phyloP scores from a whole-genome alignment of 371 early-diverging fungal genomes.

The Mucor indicus region DNA sequence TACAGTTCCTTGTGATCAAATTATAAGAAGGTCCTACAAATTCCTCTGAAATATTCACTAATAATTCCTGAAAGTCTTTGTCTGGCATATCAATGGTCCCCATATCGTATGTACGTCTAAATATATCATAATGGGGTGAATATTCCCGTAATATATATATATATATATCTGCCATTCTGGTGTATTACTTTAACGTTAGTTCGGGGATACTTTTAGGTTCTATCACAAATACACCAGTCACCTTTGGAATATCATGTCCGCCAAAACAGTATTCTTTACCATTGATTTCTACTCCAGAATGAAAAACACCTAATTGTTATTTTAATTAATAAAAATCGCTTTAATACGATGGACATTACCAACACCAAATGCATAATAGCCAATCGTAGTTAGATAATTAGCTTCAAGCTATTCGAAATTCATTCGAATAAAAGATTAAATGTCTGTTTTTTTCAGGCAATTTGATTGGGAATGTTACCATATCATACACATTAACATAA shows the following conservation, averaged over 20 bases:
- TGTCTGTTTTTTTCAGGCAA: neutral
- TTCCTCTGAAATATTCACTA: conserved; percentile 46
- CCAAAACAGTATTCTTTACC: conserved; percentile 60
- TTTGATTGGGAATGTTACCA: neutral
- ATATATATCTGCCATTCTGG: too few relatives aligned
- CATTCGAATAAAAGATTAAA: conserved; percentile 18
- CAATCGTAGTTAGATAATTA: conserved; percentile 42
- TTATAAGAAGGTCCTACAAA: conserved; percentile 52
- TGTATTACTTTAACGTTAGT: conserved; percentile 51
- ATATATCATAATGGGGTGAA: too few relatives aligned
- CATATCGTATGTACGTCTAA: conserved; percentile 49
- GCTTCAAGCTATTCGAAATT: conserved; percentile 47
- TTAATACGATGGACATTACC: conserved; percentile 38
- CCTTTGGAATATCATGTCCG: conserved; percentile 45
- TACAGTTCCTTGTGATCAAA: conserved; percentile 57
- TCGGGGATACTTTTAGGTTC: conserved; percentile 50
- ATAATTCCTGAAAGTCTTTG: conserved; percentile 40
- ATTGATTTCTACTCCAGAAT: conserved; percentile 2
- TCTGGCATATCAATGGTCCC: conserved; percentile 43
- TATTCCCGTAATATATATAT: too few relatives aligned
- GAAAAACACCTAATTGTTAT: neutral
- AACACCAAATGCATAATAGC: conserved; percentile 49
- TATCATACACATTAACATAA: conserved; percentile 9
- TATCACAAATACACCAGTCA: conserved; percentile 56
- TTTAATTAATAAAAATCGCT: too few relatives aligned